Evolutionary conservation across 2,329 filamentous ascomycete species (phyloP), one percentile per base, ranked within the genome.

Genomic region (Knoxdaviesia proteae): DNA sequence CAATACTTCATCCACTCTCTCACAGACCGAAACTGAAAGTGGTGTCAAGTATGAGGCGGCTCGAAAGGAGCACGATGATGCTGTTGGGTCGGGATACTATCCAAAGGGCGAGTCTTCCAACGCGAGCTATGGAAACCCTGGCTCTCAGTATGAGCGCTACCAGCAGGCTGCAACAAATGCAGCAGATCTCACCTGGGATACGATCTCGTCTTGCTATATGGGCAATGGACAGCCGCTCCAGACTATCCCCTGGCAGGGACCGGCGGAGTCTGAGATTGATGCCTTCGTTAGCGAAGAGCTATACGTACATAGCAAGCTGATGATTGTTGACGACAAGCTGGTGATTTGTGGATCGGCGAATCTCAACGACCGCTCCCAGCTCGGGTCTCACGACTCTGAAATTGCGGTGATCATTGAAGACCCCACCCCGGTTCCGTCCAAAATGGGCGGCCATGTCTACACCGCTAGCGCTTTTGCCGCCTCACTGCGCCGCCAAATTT

Each of bases 401-500:
- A 84, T 94, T 44, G 84, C 84, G n/a, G 80, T 92, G 48, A 69
- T 92, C 45, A 82, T 94, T 52, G 80, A 90, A 56, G 84, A 92
- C 54, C 71, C 74, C 2, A 72, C 77, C 1, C 63, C 75, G 1
- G 63, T 93, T 10, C 71, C 80, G 9, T 78, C 76, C 11, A 61
- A 58, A 46, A 92, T 94, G 82, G 69, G 78, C 48, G 82, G 83
- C 3, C 63, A 67, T 29, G 74, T 74, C 0, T 93, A 70, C 62
- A 69, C 66, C 33, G 88, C 83, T 6, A 77, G 77, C 6, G 69
- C 71, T 44, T 87, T 88, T 53, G 86, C 86, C 1, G 65, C 83
- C 5, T 83, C 79, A 1, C 76, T 94, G 7, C 80, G 88, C 29
- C 74, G 87, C 34, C 76, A 86, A 55, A 73, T 94, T 48, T 94